A percentile compares a stretch with the other conserved stretches of the same genome.
Evolutionary conservation across 441 rosid species (phyloP).

Genomic region (Flueggea neowawraea): DNA sequence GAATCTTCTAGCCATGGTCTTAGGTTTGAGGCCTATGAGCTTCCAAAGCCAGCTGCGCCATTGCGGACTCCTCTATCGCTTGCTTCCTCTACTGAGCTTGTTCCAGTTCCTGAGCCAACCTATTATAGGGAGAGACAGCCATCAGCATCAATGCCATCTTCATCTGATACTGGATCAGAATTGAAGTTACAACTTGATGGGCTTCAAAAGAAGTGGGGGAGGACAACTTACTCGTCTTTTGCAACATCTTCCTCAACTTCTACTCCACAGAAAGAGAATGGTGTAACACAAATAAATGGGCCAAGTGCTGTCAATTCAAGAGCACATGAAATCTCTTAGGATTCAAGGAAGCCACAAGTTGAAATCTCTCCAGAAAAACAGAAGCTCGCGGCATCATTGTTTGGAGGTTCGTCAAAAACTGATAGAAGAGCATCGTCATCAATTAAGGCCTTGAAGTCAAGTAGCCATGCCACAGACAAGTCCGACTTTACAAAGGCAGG

Average conservation of each 20-base stretch:
- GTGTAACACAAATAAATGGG: conserved; percentile 35
- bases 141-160: conserved; percentile 36
- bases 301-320: conserved; percentile 40
- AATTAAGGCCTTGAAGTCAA: conserved; percentile 46
- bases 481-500: conserved; percentile 22
- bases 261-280: conserved; percentile 50
- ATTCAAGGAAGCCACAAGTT: conserved; percentile 55
- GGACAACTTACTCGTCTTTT: conserved; percentile 52
- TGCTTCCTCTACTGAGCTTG: conserved; percentile 59
- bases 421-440: conserved; percentile 59
- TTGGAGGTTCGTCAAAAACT: conserved; percentile 73
- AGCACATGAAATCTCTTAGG: conserved; percentile 46
- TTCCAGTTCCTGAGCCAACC: conserved; percentile 71
- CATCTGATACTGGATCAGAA: conserved; percentile 57
- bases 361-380: conserved; percentile 84
- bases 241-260: conserved; percentile 42
- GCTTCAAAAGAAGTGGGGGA: conserved; percentile 95
- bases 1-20: conserved; percentile 73
- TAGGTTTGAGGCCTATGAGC: conserved; percentile 94
- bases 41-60: conserved; percentile 60
- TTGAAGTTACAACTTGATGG: conserved; percentile 96
- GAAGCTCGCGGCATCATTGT: conserved; percentile 96
- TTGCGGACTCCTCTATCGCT: conserved; percentile 38
- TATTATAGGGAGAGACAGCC: conserved; percentile 57
- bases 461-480: conserved; percentile 37